These are phyloP conservation scores for Alectoria sarmentosa DNA, from an alignment of 495 filamentous ascomycete genomes.

Conservation along the genomic window DNA sequence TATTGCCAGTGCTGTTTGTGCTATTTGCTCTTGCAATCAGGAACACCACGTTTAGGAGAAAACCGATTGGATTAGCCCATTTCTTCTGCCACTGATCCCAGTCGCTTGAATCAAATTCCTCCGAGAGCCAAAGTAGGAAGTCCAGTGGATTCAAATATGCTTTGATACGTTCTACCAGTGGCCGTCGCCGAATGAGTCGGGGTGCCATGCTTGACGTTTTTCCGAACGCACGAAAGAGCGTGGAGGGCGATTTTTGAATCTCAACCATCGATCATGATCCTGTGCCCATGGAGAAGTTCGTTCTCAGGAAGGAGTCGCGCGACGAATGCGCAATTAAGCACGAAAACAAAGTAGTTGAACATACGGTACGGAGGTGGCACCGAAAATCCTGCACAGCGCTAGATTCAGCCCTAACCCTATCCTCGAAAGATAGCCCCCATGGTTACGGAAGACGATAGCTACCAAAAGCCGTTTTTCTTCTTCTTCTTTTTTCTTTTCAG, in stretches of 20 bases:
- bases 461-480: too few species aligned
- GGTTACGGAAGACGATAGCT: too few species aligned
- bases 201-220: slow-evolving; percentile 35
- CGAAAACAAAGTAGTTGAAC: neutral
- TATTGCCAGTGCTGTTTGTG: slow-evolving; percentile 36
- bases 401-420: too few species aligned
- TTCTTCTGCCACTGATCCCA: slow-evolving; percentile 74
- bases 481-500: too few species aligned
- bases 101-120: slow-evolving; percentile 79
- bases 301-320: neutral
- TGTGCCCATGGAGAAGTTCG: too few species aligned
- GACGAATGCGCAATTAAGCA: neutral
- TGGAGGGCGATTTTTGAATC: neutral
- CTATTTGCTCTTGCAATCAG: slow-evolving; percentile 76
- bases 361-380: too few species aligned
- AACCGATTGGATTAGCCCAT: slow-evolving; percentile 65
- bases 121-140: slow-evolving; percentile 79
- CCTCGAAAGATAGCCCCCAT: too few species aligned
- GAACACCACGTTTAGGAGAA: slow-evolving; percentile 70
- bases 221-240: neutral
- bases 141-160: slow-evolving; percentile 80
- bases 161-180: slow-evolving; percentile 68
- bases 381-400: too few species aligned
- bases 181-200: slow-evolving; percentile 71
- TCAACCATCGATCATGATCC: neutral